A percentile compares a stretch with the other conserved stretches of the same genome.
Conservation (phyloP, 2,329 filamentous ascomycete species). For the Nannizzia gypsea region DNA sequence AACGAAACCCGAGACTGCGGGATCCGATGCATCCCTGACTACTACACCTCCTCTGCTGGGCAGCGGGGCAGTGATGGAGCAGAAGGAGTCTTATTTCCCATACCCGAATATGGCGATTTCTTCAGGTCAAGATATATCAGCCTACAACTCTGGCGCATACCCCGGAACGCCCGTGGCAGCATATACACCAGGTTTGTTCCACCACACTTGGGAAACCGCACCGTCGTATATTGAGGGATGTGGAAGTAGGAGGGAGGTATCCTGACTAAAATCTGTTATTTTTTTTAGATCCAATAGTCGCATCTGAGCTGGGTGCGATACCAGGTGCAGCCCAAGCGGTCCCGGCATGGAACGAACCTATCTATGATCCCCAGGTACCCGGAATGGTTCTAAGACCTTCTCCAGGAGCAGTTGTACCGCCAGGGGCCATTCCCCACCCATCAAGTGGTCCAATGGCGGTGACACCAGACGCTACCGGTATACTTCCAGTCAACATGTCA, state of each 20-base stretch:
- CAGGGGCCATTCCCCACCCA: constrained; percentile 7
- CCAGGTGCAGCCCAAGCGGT: constrained; percentile 22
- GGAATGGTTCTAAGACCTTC: constrained; percentile 8
- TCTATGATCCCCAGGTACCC: constrained; percentile 27
- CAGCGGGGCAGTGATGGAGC: constrained; percentile 21
- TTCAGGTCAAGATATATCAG: constrained; percentile 24
- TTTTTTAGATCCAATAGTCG: constrained; percentile 21
- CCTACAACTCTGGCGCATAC: constrained; percentile 24
- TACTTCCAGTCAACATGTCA: constrained; percentile 6
- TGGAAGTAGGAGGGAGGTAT: background rate
- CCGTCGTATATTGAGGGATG: background rate
- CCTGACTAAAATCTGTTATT: constrained; percentile 9
- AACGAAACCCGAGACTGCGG: constrained; percentile 34
- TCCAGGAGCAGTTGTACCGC: constrained; percentile 3
- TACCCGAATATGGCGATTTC: constrained; percentile 28
- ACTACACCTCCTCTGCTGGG: constrained; percentile 38
- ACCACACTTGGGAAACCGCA: background rate
- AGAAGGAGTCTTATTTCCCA: constrained; percentile 27
- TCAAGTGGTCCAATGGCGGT: constrained; percentile 5
- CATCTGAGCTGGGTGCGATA: constrained; percentile 22
- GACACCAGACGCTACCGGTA: constrained; percentile 2
- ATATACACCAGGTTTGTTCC: constrained; percentile 27
- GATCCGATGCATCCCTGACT: constrained; percentile 37
- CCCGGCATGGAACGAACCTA: constrained; percentile 26
- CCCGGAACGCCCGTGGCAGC: constrained; percentile 24